A percentile compares a stretch with the other conserved stretches of the same genome.
Evolutionary conservation across 2,329 filamentous ascomycete species (phyloP).

Genomic region (Ceratocystis huliohia): DNA sequence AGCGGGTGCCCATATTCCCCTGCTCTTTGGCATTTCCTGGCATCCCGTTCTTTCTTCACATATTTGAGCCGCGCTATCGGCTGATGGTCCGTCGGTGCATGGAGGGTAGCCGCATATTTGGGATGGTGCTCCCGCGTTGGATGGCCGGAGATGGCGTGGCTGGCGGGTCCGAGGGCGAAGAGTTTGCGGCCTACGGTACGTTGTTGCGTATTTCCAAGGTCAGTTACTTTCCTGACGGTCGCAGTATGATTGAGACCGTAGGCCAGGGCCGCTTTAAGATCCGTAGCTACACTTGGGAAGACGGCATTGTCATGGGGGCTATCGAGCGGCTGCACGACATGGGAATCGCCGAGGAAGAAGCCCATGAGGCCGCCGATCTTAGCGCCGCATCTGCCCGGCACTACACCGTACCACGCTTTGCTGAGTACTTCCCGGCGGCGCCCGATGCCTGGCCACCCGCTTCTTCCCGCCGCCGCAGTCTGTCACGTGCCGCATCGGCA

Average conservation of each 20-base stretch:
- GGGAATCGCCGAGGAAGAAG: constrained; percentile 67
- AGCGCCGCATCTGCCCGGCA: background rate
- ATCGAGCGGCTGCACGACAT: constrained; percentile 71
- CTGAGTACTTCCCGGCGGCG: background rate
- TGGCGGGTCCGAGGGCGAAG: constrained; percentile 24
- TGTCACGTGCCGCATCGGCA: constrained; percentile 1
- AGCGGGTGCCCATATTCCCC: constrained; percentile 56
- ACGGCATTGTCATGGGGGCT: constrained; percentile 68
- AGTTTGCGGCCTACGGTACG: constrained; percentile 64
- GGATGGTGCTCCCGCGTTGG: constrained; percentile 63
- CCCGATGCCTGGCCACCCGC: background rate
- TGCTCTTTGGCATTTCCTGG: constrained; percentile 70
- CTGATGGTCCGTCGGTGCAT: constrained; percentile 75
- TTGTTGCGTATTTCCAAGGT: constrained; percentile 62
- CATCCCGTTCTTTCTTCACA: constrained; percentile 74
- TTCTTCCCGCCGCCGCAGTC: background rate
- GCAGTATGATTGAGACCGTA: constrained; percentile 66
- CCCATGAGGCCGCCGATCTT: constrained; percentile 54
- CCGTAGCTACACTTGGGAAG: constrained; percentile 47
- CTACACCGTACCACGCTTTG: constrained; percentile 2
- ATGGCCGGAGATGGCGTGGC: constrained; percentile 30
- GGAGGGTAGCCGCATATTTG: constrained; percentile 63
- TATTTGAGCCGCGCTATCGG: constrained; percentile 87
- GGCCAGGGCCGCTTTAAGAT: constrained; percentile 69
- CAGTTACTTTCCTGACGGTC: constrained; percentile 63